phyloP scores from a whole-genome alignment of 345 rosid genomes.

The Gossypium thurberi region DNA sequence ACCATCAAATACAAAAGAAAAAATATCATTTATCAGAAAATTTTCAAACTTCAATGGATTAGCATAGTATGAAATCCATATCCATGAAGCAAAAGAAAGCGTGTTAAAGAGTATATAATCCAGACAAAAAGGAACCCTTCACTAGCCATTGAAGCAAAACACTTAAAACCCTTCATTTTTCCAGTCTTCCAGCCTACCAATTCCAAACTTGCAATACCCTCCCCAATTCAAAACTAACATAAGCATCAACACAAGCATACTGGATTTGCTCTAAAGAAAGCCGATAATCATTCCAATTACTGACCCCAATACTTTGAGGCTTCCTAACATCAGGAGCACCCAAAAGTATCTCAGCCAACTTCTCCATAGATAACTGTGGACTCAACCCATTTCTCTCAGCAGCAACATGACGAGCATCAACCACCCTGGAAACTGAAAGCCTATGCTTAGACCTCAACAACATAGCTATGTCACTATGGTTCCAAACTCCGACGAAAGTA shows the following conservation, averaged over 20 bases:
- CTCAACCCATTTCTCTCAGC: slow-evolving; percentile 2
- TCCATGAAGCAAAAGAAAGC: background rate
- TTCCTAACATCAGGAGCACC: slow-evolving; percentile 4
- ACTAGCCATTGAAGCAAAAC: background rate
- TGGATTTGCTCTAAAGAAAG: slow-evolving; percentile 9
- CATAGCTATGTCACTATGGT: slow-evolving; percentile 12
- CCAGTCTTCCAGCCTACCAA: background rate
- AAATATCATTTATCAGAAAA: too few relatives aligned
- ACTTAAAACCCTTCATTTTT: background rate
- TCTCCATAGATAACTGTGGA: slow-evolving; percentile 5
- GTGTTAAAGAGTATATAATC: background rate
- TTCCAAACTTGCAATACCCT: slow-evolving; percentile 5
- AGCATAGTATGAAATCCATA: background rate
- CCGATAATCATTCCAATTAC: slow-evolving; percentile 12
- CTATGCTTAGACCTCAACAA: background rate
- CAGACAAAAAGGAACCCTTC: background rate
- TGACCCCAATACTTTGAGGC: background rate
- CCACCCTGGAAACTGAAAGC: background rate
- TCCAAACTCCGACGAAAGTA: slow-evolving; percentile 17
- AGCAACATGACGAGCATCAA: slow-evolving; percentile 8
- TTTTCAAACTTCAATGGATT: background rate
- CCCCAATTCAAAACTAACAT: slow-evolving; percentile 8
- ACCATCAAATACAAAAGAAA: background rate
- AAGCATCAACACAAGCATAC: slow-evolving; percentile 20
- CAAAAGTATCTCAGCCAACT: slow-evolving; percentile 10